Base-by-base conservation (phyloP, 768 basidiomycete genomes). In the Amanita brunnescens region DNA sequence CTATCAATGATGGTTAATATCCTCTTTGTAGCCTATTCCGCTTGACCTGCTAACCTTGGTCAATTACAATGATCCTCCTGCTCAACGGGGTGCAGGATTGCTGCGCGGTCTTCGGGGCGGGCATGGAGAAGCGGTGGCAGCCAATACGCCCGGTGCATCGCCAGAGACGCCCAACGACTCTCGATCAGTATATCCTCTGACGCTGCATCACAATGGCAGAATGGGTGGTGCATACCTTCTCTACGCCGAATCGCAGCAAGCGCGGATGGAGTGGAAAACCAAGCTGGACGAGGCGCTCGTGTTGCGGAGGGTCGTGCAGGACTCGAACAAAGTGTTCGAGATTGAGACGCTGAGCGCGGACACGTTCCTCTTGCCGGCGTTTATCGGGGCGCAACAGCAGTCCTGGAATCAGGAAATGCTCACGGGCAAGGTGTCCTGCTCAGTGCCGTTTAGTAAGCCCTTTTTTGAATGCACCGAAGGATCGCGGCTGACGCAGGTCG, bases 251-350 rank as follows among this genome's bases (percentile, higher is more conserved):
- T 77, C 81, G 0, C 65, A 78, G 2, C 78, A 82, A 23, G 75
- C 76, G 5, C 79, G 95, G 2, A 60, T 70, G 12, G 91, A 94
- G 55, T 99, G 96, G 95, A 86, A 87, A 62, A 75, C 81, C 60
- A 93, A 90, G 67, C 70, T 98, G n/a, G 83, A 90, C 52, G 91
- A 95, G 66, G 92, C 93, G 6, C 76, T 91, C 35, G 88, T 85
- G 7, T 60, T 95, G 54, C 80, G 94, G 20, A 83, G 81, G 60
- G 85, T 88, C 33, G 91, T 93, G 16, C 87, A 94, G 58, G 94
- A 97, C 59, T 82, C 85, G 26, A 92, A 91, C 67, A 92, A 91
- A 69, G 90, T 92, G n/a, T 96, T 97, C 59, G 93, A 94, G 68
- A 77, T 92, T 56, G 90, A 91, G 61, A 88, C 86, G 2, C 75